Base-by-base conservation (phyloP, 2,329 filamentous ascomycete genomes). In the Plectosphaerella plurivora region DNA sequence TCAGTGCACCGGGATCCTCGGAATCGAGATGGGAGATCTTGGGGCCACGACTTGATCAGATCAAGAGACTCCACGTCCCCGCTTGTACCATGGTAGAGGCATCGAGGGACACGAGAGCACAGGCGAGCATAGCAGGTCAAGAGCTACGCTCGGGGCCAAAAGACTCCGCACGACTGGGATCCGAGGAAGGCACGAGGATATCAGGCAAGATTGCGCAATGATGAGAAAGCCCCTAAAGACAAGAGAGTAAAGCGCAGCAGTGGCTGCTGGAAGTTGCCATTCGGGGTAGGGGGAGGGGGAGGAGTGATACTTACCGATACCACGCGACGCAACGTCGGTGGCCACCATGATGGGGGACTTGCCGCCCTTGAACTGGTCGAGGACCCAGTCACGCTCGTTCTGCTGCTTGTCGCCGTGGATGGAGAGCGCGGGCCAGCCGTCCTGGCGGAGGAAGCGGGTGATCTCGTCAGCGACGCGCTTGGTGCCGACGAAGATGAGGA, bases 331-430 rank as follows among this genome's bases (percentile, higher is more conserved):
- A 77, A 99, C 94, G 70, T 97, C 94, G 61, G 94, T 99, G 77
- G 94, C 94, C 78, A 99, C 94, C 92, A 99, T 96, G 85, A 99
- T 96, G 70, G 94, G 94, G 78, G 91, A 96, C 82, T 97, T 97
- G 77, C 91, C 92, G 60, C 89, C 90, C 86, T 97, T 99, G 86
- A 99, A 99, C 74, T 97, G 93, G 74, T 97, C 95, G 70, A 99
- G 82, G 66, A 97, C 94, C 91, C 94, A 97, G 74, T 97, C 94
- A 79, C 94, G 92, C 79, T 99, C 94, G 74, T 97, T 96, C 70
- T 99, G 94, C 71, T 97, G 92, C 81, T 97, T 97, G 78, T 97
- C 94, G 68, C 94, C 94, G 80, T 99, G 94, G 63, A 99, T 97
- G 57, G 94, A 47, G 62, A 97, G 84, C 51, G 93, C 93, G 54